phyloP scores from a whole-genome alignment of 106 monocot species.

The Platanthera zijinensis region DNA sequence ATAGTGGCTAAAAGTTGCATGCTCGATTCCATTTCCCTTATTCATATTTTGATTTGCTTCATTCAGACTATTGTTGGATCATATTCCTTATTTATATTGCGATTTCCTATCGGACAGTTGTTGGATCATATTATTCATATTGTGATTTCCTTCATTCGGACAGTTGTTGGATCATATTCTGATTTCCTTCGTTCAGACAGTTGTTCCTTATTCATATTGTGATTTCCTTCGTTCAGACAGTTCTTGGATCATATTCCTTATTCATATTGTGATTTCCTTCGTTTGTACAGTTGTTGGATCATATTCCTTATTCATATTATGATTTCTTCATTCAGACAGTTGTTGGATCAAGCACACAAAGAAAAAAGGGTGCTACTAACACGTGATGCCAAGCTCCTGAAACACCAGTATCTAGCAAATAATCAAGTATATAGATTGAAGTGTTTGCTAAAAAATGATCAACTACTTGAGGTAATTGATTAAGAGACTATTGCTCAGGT shows the following conservation, averaged over 20 bases:
- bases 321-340: constrained; percentile 35
- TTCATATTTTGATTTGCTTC: constrained; percentile 1
- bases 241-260: constrained; percentile 5
- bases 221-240: constrained; percentile 33
- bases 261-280: constrained; percentile 2
- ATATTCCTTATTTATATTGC: constrained; percentile 1
- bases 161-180: no score
- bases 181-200: not conserved
- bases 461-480: constrained; percentile 73
- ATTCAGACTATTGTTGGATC: constrained; percentile 65
- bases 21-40: not conserved
- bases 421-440: constrained; percentile 91
- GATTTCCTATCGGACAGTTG: no score
- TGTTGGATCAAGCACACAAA: constrained; percentile 81
- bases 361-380: constrained; percentile 86
- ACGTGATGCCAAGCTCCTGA: constrained; percentile 78
- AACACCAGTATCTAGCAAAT: constrained; percentile 58
- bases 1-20: not conserved
- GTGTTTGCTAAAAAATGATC: constrained; percentile 91
- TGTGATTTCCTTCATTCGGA: no score
- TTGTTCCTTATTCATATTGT: not conserved
- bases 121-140: no score
- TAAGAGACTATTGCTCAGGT: not conserved
- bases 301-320: not conserved
- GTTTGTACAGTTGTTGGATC: not conserved